phyloP scores from a whole-genome alignment of 2,329 filamentous ascomycete species.

The Fusarium citri region DNA sequence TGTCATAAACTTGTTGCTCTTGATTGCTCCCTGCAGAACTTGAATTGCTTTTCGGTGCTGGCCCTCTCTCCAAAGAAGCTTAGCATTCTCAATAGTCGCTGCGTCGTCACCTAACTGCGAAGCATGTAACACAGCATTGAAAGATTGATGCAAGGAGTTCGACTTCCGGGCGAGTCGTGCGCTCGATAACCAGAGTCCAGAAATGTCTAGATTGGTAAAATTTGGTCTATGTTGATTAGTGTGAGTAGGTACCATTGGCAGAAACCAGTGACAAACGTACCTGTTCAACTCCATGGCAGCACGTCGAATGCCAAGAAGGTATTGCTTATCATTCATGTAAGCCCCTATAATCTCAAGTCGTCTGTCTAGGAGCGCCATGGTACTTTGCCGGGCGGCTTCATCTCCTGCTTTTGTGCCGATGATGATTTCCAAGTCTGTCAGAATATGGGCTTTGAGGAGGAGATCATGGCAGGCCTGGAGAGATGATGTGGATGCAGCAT shows the following conservation, averaged over 20 bases:
- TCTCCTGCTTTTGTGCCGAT: conserved; percentile 60
- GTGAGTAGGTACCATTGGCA: neutral
- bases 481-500: conserved; percentile 80
- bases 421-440: conserved; percentile 88
- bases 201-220: conserved; percentile 80
- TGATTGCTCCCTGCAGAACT: conserved; percentile 86
- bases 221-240: conserved; percentile 56
- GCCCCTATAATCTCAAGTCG: conserved; percentile 91
- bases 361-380: conserved; percentile 65
- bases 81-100: conserved; percentile 93
- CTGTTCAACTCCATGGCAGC: conserved; percentile 85
- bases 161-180: conserved; percentile 88
- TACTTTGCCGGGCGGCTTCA: conserved; percentile 53
- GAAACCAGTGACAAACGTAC: conserved; percentile 56
- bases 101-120: conserved; percentile 85
- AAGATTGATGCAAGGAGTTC: conserved; percentile 85
- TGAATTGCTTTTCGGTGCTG: conserved; percentile 96
- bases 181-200: conserved; percentile 85
- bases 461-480: conserved; percentile 85
- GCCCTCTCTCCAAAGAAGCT: conserved; percentile 91
- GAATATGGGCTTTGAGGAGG: conserved; percentile 86
- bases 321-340: conserved; percentile 93
- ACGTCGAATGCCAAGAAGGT: conserved; percentile 84
- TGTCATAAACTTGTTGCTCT: conserved; percentile 78
- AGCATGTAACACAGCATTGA: conserved; percentile 92